phyloP scores from a whole-genome alignment of 2,329 filamentous ascomycete genomes.

The Colletotrichum sp. region DNA sequence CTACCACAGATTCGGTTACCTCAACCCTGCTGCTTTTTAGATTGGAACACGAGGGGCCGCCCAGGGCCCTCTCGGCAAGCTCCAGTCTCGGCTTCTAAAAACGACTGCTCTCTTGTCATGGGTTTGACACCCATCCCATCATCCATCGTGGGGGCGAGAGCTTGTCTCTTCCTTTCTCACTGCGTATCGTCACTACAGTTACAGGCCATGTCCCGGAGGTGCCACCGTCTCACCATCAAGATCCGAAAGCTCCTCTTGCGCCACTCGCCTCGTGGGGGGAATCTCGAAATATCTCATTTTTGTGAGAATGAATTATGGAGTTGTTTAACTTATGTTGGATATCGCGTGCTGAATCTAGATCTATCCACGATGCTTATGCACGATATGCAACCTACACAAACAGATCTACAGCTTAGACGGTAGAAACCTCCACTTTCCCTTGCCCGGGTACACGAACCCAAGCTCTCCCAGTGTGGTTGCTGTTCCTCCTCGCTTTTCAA shows the following conservation, averaged over 20 bases:
- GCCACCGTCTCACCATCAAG: background rate
- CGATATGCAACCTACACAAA: background rate
- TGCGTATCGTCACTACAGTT: background rate
- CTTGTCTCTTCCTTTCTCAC: background rate
- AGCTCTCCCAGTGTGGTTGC: constrained; percentile 63
- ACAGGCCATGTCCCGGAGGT: background rate
- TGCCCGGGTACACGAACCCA: constrained; percentile 20
- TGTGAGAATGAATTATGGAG: background rate
- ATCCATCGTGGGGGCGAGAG: background rate
- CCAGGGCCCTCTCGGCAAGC: constrained; percentile 1
- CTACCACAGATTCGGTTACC: constrained; percentile 16
- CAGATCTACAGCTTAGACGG: background rate
- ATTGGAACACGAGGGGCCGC: constrained; percentile 18
- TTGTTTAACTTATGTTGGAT: background rate
- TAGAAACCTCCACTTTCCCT: constrained; percentile 2
- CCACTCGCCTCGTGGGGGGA: background rate
- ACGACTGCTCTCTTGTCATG: background rate
- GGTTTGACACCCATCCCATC: background rate
- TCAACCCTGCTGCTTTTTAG: constrained; percentile 7
- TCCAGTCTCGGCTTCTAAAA: constrained; percentile 3
- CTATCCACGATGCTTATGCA: background rate
- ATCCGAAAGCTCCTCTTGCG: background rate
- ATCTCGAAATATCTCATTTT: background rate
- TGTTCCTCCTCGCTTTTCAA: constrained; percentile 67
- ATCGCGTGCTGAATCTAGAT: background rate